Evolutionary conservation across 192 early-diverging fungal genomes (phyloP).

Genomic region (Linnemannia elongata): DNA sequence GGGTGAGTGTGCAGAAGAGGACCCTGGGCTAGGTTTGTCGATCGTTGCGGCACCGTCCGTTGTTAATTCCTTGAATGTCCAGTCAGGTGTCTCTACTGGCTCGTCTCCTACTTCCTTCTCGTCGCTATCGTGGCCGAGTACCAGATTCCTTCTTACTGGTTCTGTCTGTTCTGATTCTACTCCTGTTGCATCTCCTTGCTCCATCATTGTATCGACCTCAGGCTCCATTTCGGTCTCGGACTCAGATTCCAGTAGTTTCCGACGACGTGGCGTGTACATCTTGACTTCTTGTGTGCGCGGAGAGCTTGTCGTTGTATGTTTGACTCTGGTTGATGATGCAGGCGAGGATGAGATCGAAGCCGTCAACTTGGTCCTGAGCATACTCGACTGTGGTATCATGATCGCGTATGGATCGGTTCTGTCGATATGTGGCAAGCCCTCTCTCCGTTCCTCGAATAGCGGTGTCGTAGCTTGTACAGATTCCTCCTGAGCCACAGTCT

Average conservation of each 20-base stretch:
- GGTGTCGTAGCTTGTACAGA: background rate
- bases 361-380: background rate
- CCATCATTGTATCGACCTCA: background rate
- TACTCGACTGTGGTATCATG: background rate
- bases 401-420: background rate
- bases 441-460: background rate
- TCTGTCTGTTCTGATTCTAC: background rate
- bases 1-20: background rate
- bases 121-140: background rate
- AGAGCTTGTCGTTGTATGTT: background rate
- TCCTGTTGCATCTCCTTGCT: background rate
- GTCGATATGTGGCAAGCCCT: background rate
- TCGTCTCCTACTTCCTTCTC: background rate
- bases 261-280: background rate
- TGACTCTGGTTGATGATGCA: background rate
- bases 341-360: background rate
- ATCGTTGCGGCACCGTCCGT: background rate
- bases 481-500: background rate
- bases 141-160: background rate
- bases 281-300: background rate
- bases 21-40: background rate
- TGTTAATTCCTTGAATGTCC: background rate
- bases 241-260: background rate
- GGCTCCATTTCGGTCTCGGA: background rate
- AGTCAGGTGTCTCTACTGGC: no score